Conservation (phyloP, 1,284 basidiomycete genomes). For the Fomitopsis palustris region DNA sequence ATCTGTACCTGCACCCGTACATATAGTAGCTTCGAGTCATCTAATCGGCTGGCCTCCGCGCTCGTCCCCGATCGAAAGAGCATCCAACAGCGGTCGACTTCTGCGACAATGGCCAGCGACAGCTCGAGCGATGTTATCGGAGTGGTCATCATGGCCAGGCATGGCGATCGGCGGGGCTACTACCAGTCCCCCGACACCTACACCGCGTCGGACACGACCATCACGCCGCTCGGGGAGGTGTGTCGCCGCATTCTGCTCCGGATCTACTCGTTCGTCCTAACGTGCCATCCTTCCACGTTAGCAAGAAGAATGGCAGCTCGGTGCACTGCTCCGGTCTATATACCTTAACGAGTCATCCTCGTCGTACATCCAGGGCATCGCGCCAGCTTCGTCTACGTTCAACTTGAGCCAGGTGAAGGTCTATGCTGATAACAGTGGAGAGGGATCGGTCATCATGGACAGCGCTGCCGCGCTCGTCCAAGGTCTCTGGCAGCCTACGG, state of each 20-base stretch:
- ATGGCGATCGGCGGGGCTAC: slow-evolving; percentile 47
- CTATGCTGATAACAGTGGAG: slow-evolving; percentile 45
- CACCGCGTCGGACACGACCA: slow-evolving; percentile 38
- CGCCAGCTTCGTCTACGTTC: slow-evolving; percentile 27
- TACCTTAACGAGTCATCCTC: slow-evolving; percentile 38
- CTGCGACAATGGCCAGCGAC: background rate
- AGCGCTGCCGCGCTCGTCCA: slow-evolving; percentile 45
- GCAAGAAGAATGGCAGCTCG: slow-evolving; percentile 43
- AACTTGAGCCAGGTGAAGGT: slow-evolving; percentile 35
- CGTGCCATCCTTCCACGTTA: slow-evolving; percentile 6
- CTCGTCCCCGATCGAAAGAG: background rate
- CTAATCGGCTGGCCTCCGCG: background rate
- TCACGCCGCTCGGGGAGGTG: slow-evolving; percentile 48
- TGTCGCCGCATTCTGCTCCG: slow-evolving; percentile 3
- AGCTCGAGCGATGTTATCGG: slow-evolving; percentile 31
- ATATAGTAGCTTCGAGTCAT: background rate
- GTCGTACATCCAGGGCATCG: slow-evolving; percentile 32
- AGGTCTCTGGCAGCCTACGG: slow-evolving; percentile 42
- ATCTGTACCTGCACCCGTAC: background rate
- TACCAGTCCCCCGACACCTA: slow-evolving; percentile 41
- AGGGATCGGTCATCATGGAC: slow-evolving; percentile 50
- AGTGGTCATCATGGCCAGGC: slow-evolving; percentile 44
- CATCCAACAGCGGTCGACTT: background rate
- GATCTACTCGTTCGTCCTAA: background rate
- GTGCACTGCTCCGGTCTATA: slow-evolving; percentile 35